Evolutionary conservation across 306 rosid species (phyloP).

Genomic region (Pterocarpus santalinus): DNA sequence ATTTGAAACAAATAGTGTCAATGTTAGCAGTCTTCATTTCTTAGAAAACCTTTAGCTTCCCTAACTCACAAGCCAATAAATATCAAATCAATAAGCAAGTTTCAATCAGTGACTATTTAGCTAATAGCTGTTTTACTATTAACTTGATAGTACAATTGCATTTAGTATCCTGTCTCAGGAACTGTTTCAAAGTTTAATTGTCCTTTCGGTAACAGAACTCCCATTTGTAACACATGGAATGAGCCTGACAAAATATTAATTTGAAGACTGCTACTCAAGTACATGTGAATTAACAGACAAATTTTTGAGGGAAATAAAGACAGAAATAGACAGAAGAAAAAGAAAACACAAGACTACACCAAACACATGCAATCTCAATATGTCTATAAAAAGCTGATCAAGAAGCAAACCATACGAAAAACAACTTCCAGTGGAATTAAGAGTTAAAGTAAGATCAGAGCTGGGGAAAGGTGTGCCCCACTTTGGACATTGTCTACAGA

Average conservation of each 20-base stretch:
- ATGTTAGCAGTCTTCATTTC: conserved; percentile 24
- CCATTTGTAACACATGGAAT: conserved; percentile 14
- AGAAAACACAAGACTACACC: conserved; percentile 26
- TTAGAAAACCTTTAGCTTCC: conserved; percentile 30
- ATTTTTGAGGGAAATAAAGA: conserved; percentile 32
- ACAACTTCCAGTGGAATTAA: conserved; percentile 66
- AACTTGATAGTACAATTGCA: conserved; percentile 10
- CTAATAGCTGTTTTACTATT: conserved; percentile 1
- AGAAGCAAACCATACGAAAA: conserved; percentile 75
- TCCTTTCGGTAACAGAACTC: conserved; percentile 36
- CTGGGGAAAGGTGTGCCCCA: conserved; percentile 77
- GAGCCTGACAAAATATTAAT: conserved; percentile 8
- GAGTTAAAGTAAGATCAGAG: conserved; percentile 64
- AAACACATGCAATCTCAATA: conserved; percentile 39
- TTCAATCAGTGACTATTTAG: conserved; percentile 26
- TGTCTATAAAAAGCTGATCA: conserved; percentile 36
- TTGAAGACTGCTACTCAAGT: conserved; percentile 29
- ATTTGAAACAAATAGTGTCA: conserved; percentile 30
- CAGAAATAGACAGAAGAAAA: conserved; percentile 7
- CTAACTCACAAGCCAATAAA: conserved; percentile 16
- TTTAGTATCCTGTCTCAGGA: conserved; percentile 30
- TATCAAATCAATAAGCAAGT: conserved; percentile 30
- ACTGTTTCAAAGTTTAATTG: conserved; percentile 27
- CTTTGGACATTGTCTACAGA: conserved; percentile 67
- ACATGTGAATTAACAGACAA: conserved; percentile 8